phyloP scores from a whole-genome alignment of 176 grass and related monocot species.

The Paspalum vaginatum region DNA sequence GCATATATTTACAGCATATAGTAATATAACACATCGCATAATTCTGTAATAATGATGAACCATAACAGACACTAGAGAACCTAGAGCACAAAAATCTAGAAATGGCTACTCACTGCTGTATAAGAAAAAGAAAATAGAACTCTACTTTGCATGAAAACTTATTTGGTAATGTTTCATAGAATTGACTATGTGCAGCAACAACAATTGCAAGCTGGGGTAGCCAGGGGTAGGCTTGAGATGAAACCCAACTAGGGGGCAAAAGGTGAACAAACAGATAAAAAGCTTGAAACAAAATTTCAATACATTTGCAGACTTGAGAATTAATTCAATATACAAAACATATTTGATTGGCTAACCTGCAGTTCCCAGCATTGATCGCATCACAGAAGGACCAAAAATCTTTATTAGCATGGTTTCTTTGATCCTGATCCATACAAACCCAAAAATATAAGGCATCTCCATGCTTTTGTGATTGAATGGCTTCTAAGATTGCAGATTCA shows the following conservation, averaged over 20 bases:
- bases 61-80: slow-evolving; percentile 15
- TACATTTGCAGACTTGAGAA: slow-evolving; percentile 9
- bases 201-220: not conserved
- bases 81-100: not conserved
- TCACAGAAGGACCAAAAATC: slow-evolving; percentile 99
- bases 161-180: slow-evolving; percentile 7
- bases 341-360: slow-evolving; percentile 67
- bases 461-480: slow-evolving; percentile 71
- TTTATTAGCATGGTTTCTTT: slow-evolving; percentile 58
- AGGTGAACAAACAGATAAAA: not conserved
- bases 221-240: not conserved
- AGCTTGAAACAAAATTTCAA: not conserved
- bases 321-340: slow-evolving; percentile 22
- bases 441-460: slow-evolving; percentile 99
- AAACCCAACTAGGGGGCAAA: not conserved
- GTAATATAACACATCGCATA: not conserved
- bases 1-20: not conserved
- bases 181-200: not conserved
- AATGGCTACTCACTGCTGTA: slow-evolving; percentile 2
- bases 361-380: slow-evolving; percentile 91
- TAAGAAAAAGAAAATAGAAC: slow-evolving; percentile 11
- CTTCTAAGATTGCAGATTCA: slow-evolving; percentile 75
- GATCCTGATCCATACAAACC: slow-evolving; percentile 89
- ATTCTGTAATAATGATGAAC: slow-evolving; percentile 17
- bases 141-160: slow-evolving; percentile 5